Evolutionary conservation across 2,329 filamentous ascomycete species (phyloP).

Genomic region (Curvularia sp.): DNA sequence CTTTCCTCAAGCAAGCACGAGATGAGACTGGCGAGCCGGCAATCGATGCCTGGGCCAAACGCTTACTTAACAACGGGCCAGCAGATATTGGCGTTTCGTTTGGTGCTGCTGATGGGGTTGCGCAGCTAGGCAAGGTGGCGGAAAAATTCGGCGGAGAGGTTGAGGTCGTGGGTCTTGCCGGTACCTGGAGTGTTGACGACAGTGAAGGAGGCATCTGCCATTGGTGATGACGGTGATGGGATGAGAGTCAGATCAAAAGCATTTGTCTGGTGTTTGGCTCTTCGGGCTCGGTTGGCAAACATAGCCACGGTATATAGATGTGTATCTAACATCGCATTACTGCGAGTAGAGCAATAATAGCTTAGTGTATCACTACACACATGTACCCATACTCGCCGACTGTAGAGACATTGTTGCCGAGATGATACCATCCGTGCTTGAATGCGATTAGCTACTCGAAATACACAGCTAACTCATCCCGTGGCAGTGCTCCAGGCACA

Average conservation of each 20-base stretch:
- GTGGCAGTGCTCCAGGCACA: neutral
- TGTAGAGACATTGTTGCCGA: neutral
- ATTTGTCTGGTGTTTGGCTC: conserved; percentile 8
- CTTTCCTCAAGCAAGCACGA: conserved; percentile 93
- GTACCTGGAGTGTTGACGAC: conserved; percentile 88
- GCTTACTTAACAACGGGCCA: conserved; percentile 64
- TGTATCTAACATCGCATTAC: neutral
- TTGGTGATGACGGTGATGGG: conserved; percentile 1
- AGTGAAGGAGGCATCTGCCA: conserved; percentile 65
- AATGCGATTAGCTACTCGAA: neutral
- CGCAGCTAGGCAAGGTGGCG: conserved; percentile 59
- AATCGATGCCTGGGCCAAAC: conserved; percentile 70
- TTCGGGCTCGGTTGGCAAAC: neutral
- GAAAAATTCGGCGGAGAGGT: conserved; percentile 63
- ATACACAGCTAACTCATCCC: neutral
- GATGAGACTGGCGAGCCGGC: conserved; percentile 96
- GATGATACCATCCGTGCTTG: neutral
- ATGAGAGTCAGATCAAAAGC: neutral
- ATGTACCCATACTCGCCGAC: too few relatives aligned
- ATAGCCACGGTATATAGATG: conserved; percentile 6
- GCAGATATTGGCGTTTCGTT: conserved; percentile 33
- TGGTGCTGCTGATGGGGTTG: conserved; percentile 44
- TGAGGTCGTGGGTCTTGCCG: conserved; percentile 75
- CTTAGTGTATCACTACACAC: neutral
- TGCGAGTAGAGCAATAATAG: neutral